Conservation (phyloP, 345 rosid genomes). For the Eucalyptus caleyi region DNA sequence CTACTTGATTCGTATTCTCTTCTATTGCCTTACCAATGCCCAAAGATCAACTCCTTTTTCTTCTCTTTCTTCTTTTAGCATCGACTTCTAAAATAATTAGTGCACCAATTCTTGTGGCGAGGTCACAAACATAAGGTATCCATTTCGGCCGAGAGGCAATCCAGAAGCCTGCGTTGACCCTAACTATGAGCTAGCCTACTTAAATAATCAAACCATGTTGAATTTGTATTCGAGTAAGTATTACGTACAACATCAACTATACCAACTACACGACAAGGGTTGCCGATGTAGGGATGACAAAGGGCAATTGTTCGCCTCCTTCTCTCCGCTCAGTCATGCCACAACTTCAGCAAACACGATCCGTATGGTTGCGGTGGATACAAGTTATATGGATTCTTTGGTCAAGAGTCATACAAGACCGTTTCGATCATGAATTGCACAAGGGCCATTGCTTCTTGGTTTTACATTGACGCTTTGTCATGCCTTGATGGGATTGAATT, state of each 20-base stretch:
- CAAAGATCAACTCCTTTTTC: too few species aligned
- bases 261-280: neutral
- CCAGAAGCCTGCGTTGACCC: fast-evolving
- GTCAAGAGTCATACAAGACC: neutral
- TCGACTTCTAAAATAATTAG: fast-evolving
- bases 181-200: fast-evolving
- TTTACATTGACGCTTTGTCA: neutral
- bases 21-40: too few species aligned
- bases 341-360: fast-evolving
- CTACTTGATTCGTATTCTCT: too few species aligned
- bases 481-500: neutral
- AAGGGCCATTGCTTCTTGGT: fast-evolving
- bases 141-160: fast-evolving
- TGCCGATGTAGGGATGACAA: neutral
- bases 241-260: neutral
- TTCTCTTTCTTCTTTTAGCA: neutral
- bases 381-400: fast-evolving
- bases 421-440: neutral
- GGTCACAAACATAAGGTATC: neutral
- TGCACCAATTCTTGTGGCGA: neutral
- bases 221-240: neutral
- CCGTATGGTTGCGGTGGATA: neutral
- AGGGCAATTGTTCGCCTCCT: neutral
- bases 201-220: neutral
- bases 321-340: neutral